Evolutionary conservation across 1,284 basidiomycete species (phyloP), one percentile per base, ranked within the genome.

Genomic region (Cystobasidium pallidum): DNA sequence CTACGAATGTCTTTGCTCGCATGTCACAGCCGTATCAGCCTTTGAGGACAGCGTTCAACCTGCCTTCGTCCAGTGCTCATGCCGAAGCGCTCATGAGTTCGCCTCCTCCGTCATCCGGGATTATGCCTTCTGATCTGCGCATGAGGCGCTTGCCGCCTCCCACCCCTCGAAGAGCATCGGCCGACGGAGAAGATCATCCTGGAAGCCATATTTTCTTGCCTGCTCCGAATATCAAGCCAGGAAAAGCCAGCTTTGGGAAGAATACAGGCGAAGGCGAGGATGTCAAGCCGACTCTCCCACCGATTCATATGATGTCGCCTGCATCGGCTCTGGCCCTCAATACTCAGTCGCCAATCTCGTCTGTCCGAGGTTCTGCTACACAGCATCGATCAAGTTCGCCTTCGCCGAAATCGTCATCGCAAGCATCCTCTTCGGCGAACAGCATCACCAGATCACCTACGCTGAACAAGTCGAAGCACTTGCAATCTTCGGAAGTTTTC

Each of bases 1-100:
- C 77, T 21, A 77, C 76, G 0, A 74, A 73, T 34, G 77, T 78
- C 21, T 76, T 77, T 67, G 75, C 75, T 28, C 76, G 76, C 30
- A 76, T 78, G 64, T 77, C 77, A 1, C 75, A 77, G 1, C 77
- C 76, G 13, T 77, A 78, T 70, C 76, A 77, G 66, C 77, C 77
- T 19, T 65, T 78, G 26, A 64, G 74, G n/a, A 74, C 66, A 8
- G 26, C 58, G 70, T 73, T 64, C 19, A 54, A 63, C 30, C 52
- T 73, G 1, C 58, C 70, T 3, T 10, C 72, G 28, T 57, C 65
- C 32, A 70, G 62, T 34, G 73, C 72, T 26, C 75, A 75, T 21
- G 77, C 75, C 0, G 73, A 75, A 30, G 76, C 77, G 3, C 72
- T 78, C 34, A 75, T 78, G 63, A 75, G 74, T 2, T 78, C 68